Evolutionary conservation across 257 asterid genomes (phyloP).

Genomic region (Ehretia macrophylla): DNA sequence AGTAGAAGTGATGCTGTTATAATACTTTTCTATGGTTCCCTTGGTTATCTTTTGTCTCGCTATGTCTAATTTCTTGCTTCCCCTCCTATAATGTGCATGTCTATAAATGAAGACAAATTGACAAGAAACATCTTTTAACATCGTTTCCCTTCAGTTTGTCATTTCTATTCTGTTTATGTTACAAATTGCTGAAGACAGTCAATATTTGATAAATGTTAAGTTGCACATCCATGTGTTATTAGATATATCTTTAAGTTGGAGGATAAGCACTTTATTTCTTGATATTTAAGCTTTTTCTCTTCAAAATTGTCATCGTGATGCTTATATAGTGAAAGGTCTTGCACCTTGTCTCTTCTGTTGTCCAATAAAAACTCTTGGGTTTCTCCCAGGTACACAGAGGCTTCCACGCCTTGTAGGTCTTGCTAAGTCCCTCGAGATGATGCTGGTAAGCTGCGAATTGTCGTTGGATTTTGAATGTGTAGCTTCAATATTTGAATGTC

Average conservation of each 20-base stretch:
- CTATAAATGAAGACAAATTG: not conserved
- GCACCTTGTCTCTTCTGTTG: not conserved
- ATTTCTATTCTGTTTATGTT: not conserved
- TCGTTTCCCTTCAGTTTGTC: no score
- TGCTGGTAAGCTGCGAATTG: conserved; percentile 58
- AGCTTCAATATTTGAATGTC: conserved; percentile 1
- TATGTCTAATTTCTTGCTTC: not conserved
- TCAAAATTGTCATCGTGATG: not conserved
- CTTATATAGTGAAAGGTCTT: conserved; percentile 1
- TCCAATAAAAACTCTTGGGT: not conserved
- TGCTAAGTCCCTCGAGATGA: conserved; percentile 94
- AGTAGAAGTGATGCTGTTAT: not conserved
- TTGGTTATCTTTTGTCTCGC: not conserved
- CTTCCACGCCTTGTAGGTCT: conserved; percentile 99
- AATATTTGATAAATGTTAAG: not conserved
- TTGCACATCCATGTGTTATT: no score
- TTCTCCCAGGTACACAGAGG: conserved; percentile 83
- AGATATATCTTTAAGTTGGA: not conserved
- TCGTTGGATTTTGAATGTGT: conserved; percentile 1
- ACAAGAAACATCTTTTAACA: not conserved
- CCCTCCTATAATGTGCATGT: not conserved
- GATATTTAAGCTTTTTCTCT: no score
- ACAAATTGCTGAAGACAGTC: not conserved
- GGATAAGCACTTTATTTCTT: no score
- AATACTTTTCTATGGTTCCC: not conserved